These are phyloP conservation scores for Trichoderma gamsii DNA, from an alignment of 495 filamentous ascomycete species.

Conservation along the genomic window DNA sequence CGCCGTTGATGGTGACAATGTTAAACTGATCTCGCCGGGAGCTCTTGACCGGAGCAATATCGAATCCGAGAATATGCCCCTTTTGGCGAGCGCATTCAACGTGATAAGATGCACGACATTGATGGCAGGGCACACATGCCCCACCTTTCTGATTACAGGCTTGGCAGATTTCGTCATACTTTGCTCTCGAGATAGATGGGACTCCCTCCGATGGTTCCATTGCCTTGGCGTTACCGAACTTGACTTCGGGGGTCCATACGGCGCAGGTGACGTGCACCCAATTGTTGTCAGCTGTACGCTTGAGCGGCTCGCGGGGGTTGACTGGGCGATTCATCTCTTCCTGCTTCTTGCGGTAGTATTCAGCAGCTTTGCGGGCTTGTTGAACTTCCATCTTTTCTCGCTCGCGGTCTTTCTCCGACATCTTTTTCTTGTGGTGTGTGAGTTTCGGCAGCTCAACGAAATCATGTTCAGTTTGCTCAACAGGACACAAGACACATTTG, in stretches of 20 bases:
- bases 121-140: constrained; percentile 75
- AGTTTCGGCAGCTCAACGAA: constrained; percentile 79
- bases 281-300: constrained; percentile 88
- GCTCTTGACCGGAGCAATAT: constrained; percentile 82
- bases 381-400: constrained; percentile 82
- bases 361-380: constrained; percentile 62
- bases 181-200: constrained; percentile 60
- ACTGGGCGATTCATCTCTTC: constrained; percentile 72
- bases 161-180: constrained; percentile 71
- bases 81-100: constrained; percentile 82
- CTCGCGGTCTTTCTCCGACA: constrained; percentile 84
- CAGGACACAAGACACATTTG: constrained; percentile 85
- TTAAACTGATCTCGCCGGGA: constrained; percentile 70
- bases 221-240: constrained; percentile 75
- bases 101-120: constrained; percentile 74
- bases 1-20: constrained; percentile 66
- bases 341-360: constrained; percentile 76
- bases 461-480: constrained; percentile 67
- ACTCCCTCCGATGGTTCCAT: constrained; percentile 86
- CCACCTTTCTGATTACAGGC: constrained; percentile 68
- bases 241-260: constrained; percentile 84
- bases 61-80: constrained; percentile 79
- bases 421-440: constrained; percentile 71
- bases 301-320: constrained; percentile 84
- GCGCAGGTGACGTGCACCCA: constrained; percentile 98